Base-by-base conservation (phyloP, 371 early-diverging fungal species). In the Apophysomyces trapeziformis region DNA sequence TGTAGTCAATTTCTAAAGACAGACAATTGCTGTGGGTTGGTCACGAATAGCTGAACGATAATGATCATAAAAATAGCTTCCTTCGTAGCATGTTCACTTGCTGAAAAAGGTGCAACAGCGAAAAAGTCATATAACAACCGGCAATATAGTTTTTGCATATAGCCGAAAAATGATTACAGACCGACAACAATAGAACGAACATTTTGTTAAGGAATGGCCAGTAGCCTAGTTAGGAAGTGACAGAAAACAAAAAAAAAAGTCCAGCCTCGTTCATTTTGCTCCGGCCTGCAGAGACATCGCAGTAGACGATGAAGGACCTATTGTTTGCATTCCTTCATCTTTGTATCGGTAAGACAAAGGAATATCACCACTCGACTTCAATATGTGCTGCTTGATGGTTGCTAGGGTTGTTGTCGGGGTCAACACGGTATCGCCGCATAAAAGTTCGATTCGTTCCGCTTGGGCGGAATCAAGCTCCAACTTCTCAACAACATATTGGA, bases 321-420 rank as follows among this genome's bases (percentile, higher is more conserved):
- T 8, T n/a, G 11, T 18, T 61, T 61, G 50, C 8, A 21, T 16
- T 16, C 63, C 62, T 65, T 68, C 68, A 35, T 45, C 57, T 61
- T 80, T 79, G 57, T 82, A 78, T 18, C 89, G 83, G 68, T 93
- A 93, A 18, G 80, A 74, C 39, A 93, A 72, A 18, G 83, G 80
- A 58, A 95, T 79, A 75, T 96, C 98, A 18, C 91, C 92, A 54
- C 87, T 86, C 0, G 90, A 78, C 68, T 94, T 96, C 91, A 95
- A 92, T 21, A 93, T 78, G 62, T 89, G 85, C n/a, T 92, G 82
- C 67, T 90, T 90, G 44, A 95, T 87, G 0, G 95, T 88, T 1
- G 93, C 95, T 39, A 98, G 70, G 2, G 98, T 96, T 85, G 86
- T 86, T 9, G 87, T 90, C 0, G 90, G 88, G 9, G 83, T 64